Evolutionary conservation across 2,329 filamentous ascomycete species (phyloP), one percentile per base, ranked within the genome.

Genomic region (Ascochyta viciae-villosae): DNA sequence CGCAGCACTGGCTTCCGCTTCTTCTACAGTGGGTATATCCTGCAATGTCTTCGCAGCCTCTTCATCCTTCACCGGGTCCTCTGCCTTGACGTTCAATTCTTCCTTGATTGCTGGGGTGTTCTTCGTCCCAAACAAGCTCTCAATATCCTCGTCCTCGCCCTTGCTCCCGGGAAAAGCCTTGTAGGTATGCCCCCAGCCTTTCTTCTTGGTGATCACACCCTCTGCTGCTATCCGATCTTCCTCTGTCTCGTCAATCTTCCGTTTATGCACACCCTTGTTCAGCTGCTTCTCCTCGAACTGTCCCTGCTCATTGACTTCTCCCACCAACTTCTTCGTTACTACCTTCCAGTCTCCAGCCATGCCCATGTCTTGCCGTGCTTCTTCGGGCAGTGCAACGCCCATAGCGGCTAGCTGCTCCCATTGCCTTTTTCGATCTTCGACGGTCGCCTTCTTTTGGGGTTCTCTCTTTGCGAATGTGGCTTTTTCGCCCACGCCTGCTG

Each of bases 321-420:
- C 74, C 10, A 73, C 79, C 13, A 81, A 64, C 39, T 65, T 55
- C 81, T 40, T 86, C 82, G 64, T 66, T 37, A 91, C 85, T 6
- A 84, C 86, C 55, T 91, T 87, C 94, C 94, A 99, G 49, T 96
- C 90, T 29, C 95, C 92, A 4, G 89, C 88, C 80, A 97, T 87
- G 5, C 93, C 92, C 85, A 97, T 87, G 57, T 95, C 91, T 2
- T 84, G 82, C 56, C 91, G 83, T 53, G 91, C 87, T 62, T 90
- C 87, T 40, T 91, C 87, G 0, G 95, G 95, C 50, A 98, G 85
- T 42, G 87, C 86, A 44, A 99, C 87, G 0, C 95, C 95, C 82
- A 99, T 84, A 33, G 89, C 90, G 4, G 89, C 92, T 10, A 99
- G 81, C 76, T 98, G 92, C 61, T 92, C 88, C 68, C 96, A 85